Evolutionary conservation across 495 filamentous ascomycete genomes (phyloP), one percentile per base, ranked within the genome.

Genomic region (Aeminium ludgeri): DNA sequence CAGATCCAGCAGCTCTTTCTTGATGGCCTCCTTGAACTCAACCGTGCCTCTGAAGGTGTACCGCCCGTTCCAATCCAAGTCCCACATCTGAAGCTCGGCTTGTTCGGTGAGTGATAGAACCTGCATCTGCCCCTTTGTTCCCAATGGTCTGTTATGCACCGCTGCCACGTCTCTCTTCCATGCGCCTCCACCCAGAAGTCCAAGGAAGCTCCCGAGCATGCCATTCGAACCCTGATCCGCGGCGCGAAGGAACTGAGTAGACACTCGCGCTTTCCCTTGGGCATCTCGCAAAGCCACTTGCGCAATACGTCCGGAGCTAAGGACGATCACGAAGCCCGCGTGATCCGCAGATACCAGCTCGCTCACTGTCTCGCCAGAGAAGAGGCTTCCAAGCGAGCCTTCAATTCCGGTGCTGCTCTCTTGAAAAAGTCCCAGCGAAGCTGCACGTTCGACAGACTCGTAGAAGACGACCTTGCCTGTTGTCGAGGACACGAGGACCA

Each of bases 391-490:
- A 36, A 87, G 73, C 13, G 65, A 62, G 10, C 77, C 76, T 50
- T 93, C 79, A 1, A 93, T 69, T 13, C 85, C 80, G 46, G 69
- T 73, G 48, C 75, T 75, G 54, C 78, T 81, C 48, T 89, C 78
- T 35, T 78, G 72, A 34, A 81, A 73, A 20, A 85, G 69, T 44
- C 78, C 80, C 10, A 84, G 58, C 5, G 78, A 78, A 19, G 82
- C 74, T 19, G 82, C 84, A 58, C 73, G 80, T 15, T 86, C 79
- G 35, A 96, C 76, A 19, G 82, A 85, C 55, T 96, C 91, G 87
- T 86, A 99, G 59, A 86, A 99, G 28, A 78, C 73, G 34, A 96
- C 71, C 55, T 76, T 87, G 20, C 89, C 89, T 27, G 67, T 84
- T 13, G 69, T 69, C 1, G 86, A 84, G 60, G 83, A 78, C 10